Conservation (phyloP, 495 filamentous ascomycete genomes). For the Xylaria nigripes region DNA sequence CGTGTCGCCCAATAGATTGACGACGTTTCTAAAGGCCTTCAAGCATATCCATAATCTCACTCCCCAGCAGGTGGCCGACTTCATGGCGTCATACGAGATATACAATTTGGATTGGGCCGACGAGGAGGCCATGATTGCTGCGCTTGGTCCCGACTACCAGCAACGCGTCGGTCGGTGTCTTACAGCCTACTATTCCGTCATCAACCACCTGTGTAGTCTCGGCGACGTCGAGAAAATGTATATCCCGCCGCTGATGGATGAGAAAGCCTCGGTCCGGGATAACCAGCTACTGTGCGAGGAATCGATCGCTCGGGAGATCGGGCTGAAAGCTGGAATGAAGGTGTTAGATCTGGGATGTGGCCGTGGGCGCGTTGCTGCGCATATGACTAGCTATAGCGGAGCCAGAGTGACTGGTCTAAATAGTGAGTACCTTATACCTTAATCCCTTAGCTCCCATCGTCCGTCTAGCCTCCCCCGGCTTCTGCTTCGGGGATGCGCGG, state of each 20-base stretch:
- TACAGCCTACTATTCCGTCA: constrained; percentile 52
- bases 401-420: constrained; percentile 52
- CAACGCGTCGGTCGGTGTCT: constrained; percentile 52
- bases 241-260: constrained; percentile 55
- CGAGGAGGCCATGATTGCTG: constrained; percentile 48
- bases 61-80: constrained; percentile 52
- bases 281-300: constrained; percentile 54
- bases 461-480: not conserved
- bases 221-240: constrained; percentile 65
- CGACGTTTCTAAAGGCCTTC: constrained; percentile 48
- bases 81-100: constrained; percentile 60
- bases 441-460: not conserved
- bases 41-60: constrained; percentile 50
- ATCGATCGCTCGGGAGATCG: constrained; percentile 47
- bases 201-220: constrained; percentile 59
- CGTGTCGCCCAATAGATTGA: constrained; percentile 46
- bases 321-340: constrained; percentile 40
- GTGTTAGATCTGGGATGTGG: constrained; percentile 55
- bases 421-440: constrained; percentile 20
- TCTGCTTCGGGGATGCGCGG: not conserved
- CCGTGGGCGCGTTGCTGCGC: constrained; percentile 52
- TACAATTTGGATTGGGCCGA: constrained; percentile 59
- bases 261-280: constrained; percentile 44
- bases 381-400: constrained; percentile 50
- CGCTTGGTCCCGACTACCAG: constrained; percentile 51